Evolutionary conservation across 148 eudicot species (phyloP).

Genomic region (Pouteria glomerata): DNA sequence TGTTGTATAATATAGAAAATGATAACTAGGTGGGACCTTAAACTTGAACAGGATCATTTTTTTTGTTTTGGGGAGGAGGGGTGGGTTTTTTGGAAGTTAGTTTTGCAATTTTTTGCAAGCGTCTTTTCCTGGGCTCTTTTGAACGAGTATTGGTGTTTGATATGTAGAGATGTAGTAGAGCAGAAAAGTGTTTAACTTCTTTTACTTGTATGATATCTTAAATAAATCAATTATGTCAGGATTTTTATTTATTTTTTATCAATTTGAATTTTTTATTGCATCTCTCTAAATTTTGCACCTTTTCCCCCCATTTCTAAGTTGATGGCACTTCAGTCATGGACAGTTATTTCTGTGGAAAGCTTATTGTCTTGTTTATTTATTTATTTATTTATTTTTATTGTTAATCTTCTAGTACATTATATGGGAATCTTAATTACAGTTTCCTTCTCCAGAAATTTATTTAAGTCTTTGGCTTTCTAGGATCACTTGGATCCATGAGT

Average conservation of each 20-base stretch:
- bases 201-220: neutral
- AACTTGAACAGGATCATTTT: too few species aligned
- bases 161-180: too few species aligned
- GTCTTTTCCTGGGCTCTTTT: too few species aligned
- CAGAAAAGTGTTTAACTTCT: neutral
- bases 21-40: too few species aligned
- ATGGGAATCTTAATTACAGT: neutral
- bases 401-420: neutral
- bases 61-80: too few species aligned
- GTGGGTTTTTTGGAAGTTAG: too few species aligned
- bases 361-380: neutral
- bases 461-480: slow-evolving; percentile 23
- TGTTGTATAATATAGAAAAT: too few species aligned
- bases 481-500: slow-evolving; percentile 89
- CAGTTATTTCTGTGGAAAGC: neutral
- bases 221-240: neutral
- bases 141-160: too few species aligned
- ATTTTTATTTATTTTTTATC: neutral
- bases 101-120: too few species aligned
- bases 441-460: slow-evolving; percentile 9
- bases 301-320: neutral
- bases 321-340: neutral
- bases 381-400: too few species aligned
- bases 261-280: neutral
- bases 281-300: neutral